phyloP scores from a whole-genome alignment of 495 filamentous ascomycete genomes.

The Staphylotrichum tortipilum region DNA sequence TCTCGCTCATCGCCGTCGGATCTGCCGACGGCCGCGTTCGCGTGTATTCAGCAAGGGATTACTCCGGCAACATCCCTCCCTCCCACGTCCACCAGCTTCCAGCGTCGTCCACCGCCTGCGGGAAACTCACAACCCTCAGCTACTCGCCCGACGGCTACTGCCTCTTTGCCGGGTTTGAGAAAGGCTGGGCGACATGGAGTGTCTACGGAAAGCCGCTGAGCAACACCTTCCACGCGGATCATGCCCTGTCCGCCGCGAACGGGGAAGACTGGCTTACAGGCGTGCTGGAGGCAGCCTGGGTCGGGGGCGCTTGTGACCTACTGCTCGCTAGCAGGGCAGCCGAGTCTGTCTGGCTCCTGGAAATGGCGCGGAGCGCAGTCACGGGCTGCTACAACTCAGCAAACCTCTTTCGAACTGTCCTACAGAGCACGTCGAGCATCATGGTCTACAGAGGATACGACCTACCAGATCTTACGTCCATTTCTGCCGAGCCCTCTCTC shows the following conservation, averaged over 20 bases:
- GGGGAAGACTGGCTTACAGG: conserved; percentile 73
- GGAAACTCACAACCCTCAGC: conserved; percentile 60
- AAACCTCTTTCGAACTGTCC: conserved; percentile 79
- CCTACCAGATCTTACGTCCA: conserved; percentile 75
- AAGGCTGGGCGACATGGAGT: conserved; percentile 93
- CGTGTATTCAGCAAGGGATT: conserved; percentile 86
- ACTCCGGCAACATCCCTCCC: conserved; percentile 84
- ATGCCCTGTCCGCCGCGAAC: conserved; percentile 52
- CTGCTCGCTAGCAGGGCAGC: conserved; percentile 60
- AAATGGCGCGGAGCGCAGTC: conserved; percentile 85
- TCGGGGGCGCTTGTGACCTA: conserved; percentile 79
- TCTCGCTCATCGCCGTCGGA: conserved; percentile 85
- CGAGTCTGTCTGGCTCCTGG: conserved; percentile 75
- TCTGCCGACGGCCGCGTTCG: conserved; percentile 69
- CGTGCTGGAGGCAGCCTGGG: conserved; percentile 68
- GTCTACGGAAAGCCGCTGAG: conserved; percentile 87
- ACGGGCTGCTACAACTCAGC: conserved; percentile 84
- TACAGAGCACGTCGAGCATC: conserved; percentile 75
- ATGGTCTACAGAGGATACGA: conserved; percentile 93
- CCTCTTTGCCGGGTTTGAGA: conserved; percentile 86
- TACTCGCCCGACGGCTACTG: conserved; percentile 98
- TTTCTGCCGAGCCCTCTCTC: conserved; percentile 82
- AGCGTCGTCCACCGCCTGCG: conserved; percentile 54
- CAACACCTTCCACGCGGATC: conserved; percentile 68
- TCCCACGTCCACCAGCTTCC: conserved; percentile 69